These are phyloP conservation scores for Anthracocystis panici-leucophaei DNA, from an alignment of 1,284 basidiomycete species.

Conservation along the genomic window DNA sequence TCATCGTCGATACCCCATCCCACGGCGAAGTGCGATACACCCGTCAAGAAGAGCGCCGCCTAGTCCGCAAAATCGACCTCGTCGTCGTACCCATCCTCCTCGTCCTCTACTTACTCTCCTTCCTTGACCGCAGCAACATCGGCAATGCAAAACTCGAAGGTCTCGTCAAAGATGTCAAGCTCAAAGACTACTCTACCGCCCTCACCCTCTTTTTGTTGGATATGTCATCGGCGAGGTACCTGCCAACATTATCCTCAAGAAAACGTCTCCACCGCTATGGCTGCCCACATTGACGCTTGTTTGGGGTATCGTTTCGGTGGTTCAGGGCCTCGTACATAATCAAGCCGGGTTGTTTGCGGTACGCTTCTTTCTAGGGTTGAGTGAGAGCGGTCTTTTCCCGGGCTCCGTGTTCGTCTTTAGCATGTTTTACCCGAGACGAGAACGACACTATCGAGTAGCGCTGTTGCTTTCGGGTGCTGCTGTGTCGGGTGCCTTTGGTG, in stretches of 20 bases:
- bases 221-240: conserved; percentile 59
- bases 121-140: conserved; percentile 58
- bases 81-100: conserved; percentile 57
- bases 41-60: conserved; percentile 45
- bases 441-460: conserved; percentile 76
- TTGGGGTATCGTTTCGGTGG: conserved; percentile 76
- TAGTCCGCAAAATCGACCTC: conserved; percentile 59
- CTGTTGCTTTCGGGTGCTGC: conserved; percentile 71
- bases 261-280: conserved; percentile 76
- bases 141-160: conserved; percentile 59
- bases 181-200: conserved; percentile 50
- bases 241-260: conserved; percentile 71
- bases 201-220: conserved; percentile 56
- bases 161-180: conserved; percentile 44
- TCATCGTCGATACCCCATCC: conserved; percentile 19
- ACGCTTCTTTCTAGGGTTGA: conserved; percentile 72
- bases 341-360: conserved; percentile 75
- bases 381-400: conserved; percentile 72
- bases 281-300: conserved; percentile 75
- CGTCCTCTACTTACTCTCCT: conserved; percentile 45
- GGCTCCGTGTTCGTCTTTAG: conserved; percentile 77
- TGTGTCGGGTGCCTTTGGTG: conserved; percentile 61
- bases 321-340: conserved; percentile 75
- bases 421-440: conserved; percentile 75
- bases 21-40: conserved; percentile 44